Percentiles rank a stretch among this genome's conserved stretches.
Conservation (phyloP, 1,284 basidiomycete genomes). For the Ustilago loliicola region DNA sequence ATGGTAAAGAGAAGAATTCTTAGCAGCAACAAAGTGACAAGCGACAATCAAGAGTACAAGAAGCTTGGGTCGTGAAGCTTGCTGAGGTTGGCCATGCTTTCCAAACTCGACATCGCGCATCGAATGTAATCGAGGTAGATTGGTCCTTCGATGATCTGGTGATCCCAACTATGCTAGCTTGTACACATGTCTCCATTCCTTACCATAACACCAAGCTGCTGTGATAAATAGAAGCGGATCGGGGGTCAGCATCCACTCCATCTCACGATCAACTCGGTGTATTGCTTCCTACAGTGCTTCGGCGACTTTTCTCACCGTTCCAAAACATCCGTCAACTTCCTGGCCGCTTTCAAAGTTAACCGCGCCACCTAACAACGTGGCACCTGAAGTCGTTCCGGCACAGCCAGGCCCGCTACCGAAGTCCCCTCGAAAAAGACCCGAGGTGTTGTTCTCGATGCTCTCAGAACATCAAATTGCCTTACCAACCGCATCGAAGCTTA, state of each 20-base stretch:
- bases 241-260: not conserved
- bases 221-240: no score
- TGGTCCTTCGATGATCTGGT: no score
- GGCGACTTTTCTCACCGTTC: not conserved
- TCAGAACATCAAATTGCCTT: not conserved
- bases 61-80: no score
- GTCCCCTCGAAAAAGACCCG: not conserved
- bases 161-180: no score
- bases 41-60: no score
- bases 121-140: no score
- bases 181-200: no score
- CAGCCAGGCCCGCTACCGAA: not conserved
- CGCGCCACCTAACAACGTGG: not conserved
- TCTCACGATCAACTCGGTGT: conserved; percentile 1
- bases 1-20: no score
- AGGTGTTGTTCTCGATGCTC: conserved; percentile 1
- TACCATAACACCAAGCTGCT: no score
- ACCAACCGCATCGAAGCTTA: not conserved
- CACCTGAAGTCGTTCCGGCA: not conserved
- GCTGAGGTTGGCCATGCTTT: no score
- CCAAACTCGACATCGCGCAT: no score
- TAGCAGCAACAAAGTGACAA: no score
- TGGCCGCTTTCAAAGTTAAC: not conserved
- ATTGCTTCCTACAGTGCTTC: not conserved
- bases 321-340: not conserved